These are phyloP conservation scores for Protea cynaroides DNA, from an alignment of 164 flowering plant genomes.

Conservation along the genomic window DNA sequence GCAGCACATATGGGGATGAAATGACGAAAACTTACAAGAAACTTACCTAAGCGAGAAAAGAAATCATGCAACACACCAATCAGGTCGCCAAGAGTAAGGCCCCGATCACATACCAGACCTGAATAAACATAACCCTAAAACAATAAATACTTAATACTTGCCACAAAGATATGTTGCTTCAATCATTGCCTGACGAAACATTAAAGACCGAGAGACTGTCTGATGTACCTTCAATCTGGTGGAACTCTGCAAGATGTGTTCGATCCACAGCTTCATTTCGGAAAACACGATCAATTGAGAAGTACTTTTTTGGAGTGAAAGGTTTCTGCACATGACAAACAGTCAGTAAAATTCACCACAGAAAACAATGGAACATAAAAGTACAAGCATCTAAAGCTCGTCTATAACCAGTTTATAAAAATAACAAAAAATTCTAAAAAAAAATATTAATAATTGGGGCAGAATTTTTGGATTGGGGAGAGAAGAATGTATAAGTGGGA, in stretches of 20 bases:
- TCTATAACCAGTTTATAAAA: background rate
- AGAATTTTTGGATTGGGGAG: no score
- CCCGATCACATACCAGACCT: slow-evolving; percentile 91
- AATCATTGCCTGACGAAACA: background rate
- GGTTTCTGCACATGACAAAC: slow-evolving; percentile 43
- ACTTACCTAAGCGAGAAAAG: slow-evolving; percentile 76
- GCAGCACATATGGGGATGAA: background rate
- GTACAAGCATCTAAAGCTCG: background rate
- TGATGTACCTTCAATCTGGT: slow-evolving; percentile 88
- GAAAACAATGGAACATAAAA: background rate
- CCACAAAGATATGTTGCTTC: background rate
- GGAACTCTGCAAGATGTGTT: slow-evolving; percentile 98
- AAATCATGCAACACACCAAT: slow-evolving; percentile 83
- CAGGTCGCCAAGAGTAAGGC: slow-evolving; percentile 84
- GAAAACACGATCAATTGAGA: slow-evolving; percentile 95
- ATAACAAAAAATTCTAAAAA: background rate
- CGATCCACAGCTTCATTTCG: slow-evolving; percentile 99
- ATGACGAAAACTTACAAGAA: no score
- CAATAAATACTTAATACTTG: background rate
- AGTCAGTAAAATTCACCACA: slow-evolving; percentile 1
- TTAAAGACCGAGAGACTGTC: background rate
- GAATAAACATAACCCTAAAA: slow-evolving; percentile 14
- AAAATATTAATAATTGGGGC: no score
- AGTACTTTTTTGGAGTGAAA: slow-evolving; percentile 69
- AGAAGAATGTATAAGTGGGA: no score